phyloP scores from a whole-genome alignment of 352 stramenopile genomes.

The Globisporangium paddicum region DNA sequence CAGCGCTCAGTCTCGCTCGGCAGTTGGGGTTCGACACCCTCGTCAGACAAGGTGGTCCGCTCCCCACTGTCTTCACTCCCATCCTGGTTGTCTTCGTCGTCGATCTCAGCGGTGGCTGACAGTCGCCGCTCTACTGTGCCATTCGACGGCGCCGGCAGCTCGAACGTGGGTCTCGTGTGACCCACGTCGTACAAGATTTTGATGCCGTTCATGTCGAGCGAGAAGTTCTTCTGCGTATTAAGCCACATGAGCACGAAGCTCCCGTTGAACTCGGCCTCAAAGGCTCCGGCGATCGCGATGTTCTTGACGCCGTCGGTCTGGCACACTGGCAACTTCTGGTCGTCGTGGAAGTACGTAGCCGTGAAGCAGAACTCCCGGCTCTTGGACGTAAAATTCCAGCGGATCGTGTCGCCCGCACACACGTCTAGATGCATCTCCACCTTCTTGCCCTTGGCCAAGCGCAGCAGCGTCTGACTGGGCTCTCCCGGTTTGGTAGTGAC shows the following conservation, averaged over 20 bases:
- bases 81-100: slow-evolving; percentile 5
- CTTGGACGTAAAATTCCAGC: slow-evolving; percentile 56
- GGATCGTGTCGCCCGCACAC: slow-evolving; percentile 48
- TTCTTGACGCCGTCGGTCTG: slow-evolving; percentile 68
- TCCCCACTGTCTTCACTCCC: not conserved
- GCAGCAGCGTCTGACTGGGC: slow-evolving; percentile 19
- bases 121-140: not conserved
- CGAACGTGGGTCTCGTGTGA: slow-evolving; percentile 32
- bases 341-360: slow-evolving; percentile 57
- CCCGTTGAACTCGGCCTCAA: slow-evolving; percentile 45
- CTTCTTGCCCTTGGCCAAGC: slow-evolving; percentile 51
- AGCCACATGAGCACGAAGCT: slow-evolving; percentile 75
- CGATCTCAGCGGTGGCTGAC: slow-evolving; percentile 4
- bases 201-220: slow-evolving; percentile 50
- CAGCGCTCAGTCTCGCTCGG: slow-evolving; percentile 50
- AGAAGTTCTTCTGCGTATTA: slow-evolving; percentile 67
- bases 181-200: slow-evolving; percentile 57
- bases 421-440: slow-evolving; percentile 84
- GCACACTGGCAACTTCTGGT: slow-evolving; percentile 40
- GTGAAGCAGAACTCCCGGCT: slow-evolving; percentile 61
- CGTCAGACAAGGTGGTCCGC: not conserved
- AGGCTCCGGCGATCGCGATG: slow-evolving; percentile 40
- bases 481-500: not conserved
- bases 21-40: not conserved
- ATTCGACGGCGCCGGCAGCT: slow-evolving; percentile 7